Conservation (phyloP, 2,329 filamentous ascomycete genomes). For the Colletotrichum incanum region DNA sequence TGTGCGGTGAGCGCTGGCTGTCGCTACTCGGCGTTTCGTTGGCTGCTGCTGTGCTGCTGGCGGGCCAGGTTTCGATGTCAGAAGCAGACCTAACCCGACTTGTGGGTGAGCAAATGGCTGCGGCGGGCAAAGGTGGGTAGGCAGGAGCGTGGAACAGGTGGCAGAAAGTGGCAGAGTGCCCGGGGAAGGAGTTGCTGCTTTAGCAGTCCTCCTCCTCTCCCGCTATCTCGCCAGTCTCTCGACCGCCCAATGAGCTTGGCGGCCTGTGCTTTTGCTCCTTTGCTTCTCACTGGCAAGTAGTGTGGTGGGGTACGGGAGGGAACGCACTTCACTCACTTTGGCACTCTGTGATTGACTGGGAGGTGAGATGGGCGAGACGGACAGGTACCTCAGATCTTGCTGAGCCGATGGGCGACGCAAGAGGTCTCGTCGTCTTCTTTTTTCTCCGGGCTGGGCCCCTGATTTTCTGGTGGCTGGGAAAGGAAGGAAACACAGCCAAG, state of each 20-base stretch:
- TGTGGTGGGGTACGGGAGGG: constrained; percentile 42
- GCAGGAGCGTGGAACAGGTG: constrained; percentile 31
- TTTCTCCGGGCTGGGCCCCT: constrained; percentile 20
- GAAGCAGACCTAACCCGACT: constrained; percentile 43
- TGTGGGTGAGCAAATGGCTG: constrained; percentile 41
- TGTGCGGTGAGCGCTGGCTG: constrained; percentile 37
- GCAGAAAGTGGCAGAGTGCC: constrained; percentile 38
- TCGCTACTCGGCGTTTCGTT: constrained; percentile 27
- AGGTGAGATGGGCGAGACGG: constrained; percentile 4
- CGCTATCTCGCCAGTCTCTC: constrained; percentile 24
- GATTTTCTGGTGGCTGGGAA: constrained; percentile 19
- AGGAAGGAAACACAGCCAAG: background rate
- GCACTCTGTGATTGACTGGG: constrained; percentile 10
- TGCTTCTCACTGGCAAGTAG: constrained; percentile 40
- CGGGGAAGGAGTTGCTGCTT: constrained; percentile 37
- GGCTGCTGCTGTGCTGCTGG: constrained; percentile 33
- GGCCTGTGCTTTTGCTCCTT: constrained; percentile 20
- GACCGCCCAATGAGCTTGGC: background rate
- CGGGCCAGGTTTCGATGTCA: constrained; percentile 39
- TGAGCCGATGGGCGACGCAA: constrained; percentile 5
- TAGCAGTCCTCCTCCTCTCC: constrained; percentile 12
- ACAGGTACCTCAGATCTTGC: constrained; percentile 25
- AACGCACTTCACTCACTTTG: constrained; percentile 25
- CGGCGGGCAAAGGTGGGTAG: constrained; percentile 24
- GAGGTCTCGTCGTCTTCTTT: constrained; percentile 11